Percentiles rank a stretch among this genome's conserved stretches.
Conservation (phyloP, 164 flowering plant species). For the Chimonanthus salicifolius region DNA sequence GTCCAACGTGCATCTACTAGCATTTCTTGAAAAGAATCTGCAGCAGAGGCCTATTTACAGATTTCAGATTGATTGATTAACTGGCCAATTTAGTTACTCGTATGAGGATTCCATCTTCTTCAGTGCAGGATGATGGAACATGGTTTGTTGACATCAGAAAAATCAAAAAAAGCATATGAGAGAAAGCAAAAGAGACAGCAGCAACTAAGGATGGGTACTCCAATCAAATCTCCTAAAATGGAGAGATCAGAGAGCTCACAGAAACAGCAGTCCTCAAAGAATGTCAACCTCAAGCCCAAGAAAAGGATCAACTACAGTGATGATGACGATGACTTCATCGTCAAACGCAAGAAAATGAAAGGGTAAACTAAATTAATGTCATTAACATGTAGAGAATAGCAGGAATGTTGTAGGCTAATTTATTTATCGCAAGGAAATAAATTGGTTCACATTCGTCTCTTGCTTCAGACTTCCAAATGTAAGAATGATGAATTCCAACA, state of each 20-base stretch:
- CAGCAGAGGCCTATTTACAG: too few relatives aligned
- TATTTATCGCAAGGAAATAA: background rate
- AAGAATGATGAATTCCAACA: background rate
- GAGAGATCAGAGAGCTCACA: conserved; percentile 63
- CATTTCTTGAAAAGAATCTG: too few relatives aligned
- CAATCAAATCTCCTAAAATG: conserved; percentile 40
- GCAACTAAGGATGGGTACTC: conserved; percentile 70
- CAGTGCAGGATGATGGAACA: conserved; percentile 97
- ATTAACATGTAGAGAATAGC: background rate
- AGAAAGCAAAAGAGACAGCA: conserved; percentile 81
- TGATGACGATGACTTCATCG: conserved; percentile 62
- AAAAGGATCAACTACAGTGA: conserved; percentile 37
- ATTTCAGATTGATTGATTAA: too few relatives aligned
- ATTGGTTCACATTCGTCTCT: background rate
- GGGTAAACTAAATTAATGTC: conserved; percentile 17
- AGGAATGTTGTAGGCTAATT: background rate
- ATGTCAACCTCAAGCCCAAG: conserved; percentile 58
- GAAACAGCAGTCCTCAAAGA: conserved; percentile 44
- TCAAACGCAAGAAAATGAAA: conserved; percentile 62
- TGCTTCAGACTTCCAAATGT: background rate
- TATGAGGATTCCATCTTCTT: background rate
- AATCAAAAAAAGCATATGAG: conserved; percentile 74
- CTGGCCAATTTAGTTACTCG: too few relatives aligned
- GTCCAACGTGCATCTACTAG: too few relatives aligned
- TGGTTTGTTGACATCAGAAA: conserved; percentile 82